Conservation (phyloP, 805 yeast genomes). For the Ogataea paraovalis region DNA sequence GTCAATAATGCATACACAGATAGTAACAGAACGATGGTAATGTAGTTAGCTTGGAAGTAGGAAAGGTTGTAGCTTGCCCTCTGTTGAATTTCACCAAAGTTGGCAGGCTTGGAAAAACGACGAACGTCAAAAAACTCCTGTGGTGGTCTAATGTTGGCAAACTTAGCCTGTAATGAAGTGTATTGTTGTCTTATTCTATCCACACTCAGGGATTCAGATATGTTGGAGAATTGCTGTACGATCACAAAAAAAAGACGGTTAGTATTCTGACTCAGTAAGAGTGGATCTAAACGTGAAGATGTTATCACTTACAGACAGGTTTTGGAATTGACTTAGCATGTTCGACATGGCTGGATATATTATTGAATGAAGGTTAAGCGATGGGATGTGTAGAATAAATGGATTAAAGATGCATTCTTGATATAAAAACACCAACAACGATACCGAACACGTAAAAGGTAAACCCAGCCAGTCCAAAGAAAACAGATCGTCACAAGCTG, state of each 20-base stretch:
- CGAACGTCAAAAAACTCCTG: constrained; percentile 92
- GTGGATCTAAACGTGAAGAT: too few relatives aligned
- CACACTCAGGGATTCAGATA: constrained; percentile 45
- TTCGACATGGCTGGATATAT: constrained; percentile 9
- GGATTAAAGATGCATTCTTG: too few relatives aligned
- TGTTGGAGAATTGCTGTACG: constrained; percentile 32
- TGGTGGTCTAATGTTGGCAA: constrained; percentile 77
- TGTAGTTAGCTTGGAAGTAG: constrained; percentile 84
- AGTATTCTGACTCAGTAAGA: too few relatives aligned
- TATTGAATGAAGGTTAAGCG: neutral
- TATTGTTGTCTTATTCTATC: constrained; percentile 41
- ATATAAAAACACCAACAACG: too few relatives aligned
- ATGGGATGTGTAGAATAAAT: neutral
- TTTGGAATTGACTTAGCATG: constrained; percentile 37
- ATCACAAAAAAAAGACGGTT: neutral
- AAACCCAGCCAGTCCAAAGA: too few relatives aligned
- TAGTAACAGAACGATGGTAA: constrained; percentile 64
- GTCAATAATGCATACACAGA: constrained; percentile 85
- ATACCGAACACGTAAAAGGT: too few relatives aligned
- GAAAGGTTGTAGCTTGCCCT: constrained; percentile 84
- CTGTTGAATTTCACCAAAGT: constrained; percentile 83
- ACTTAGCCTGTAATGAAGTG: constrained; percentile 52
- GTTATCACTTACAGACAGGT: constrained; percentile 39
- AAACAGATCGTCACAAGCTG: too few relatives aligned
- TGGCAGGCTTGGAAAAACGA: constrained; percentile 85